A percentile compares a stretch with the other conserved stretches of the same genome.
Evolutionary conservation across 139 green algal genomes (phyloP).

Genomic region (Tetratostichococcus sp.): DNA sequence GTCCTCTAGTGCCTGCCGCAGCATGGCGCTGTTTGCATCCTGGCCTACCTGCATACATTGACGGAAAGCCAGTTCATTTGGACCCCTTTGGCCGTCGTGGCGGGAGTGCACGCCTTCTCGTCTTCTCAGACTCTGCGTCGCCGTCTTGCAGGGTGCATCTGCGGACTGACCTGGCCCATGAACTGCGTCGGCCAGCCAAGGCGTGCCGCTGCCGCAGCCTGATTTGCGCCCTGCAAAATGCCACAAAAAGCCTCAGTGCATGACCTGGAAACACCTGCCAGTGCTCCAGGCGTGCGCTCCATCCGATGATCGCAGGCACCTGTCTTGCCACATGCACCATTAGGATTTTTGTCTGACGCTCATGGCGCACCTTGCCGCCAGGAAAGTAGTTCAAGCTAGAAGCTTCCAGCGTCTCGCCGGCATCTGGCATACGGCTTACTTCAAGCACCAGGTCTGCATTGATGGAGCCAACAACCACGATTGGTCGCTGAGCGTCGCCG

Average conservation of each 20-base stretch:
- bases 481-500: constrained; percentile 2
- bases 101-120: neutral
- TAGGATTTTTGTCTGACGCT: neutral
- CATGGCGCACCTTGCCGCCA: constrained; percentile 63
- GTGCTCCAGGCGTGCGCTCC: too few species aligned
- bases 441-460: constrained; percentile 77
- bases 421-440: constrained; percentile 61
- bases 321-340: neutral
- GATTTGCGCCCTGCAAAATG: constrained; percentile 74
- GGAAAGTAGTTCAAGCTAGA: constrained; percentile 54
- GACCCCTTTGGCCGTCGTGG: neutral
- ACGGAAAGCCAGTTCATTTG: neutral
- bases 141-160: neutral
- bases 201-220: constrained; percentile 76
- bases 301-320: neutral
- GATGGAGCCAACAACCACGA: constrained; percentile 45
- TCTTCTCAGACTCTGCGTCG: too few species aligned
- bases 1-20: constrained; percentile 41
- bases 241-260: neutral
- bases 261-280: neutral
- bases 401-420: constrained; percentile 74
- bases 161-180: constrained; percentile 47
- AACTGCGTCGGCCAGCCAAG: constrained; percentile 74
- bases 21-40: constrained; percentile 65
- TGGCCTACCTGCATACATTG: constrained; percentile 45